Evolutionary conservation across 352 stramenopile species (phyloP).

Genomic region (Phytophthora pistaciae): DNA sequence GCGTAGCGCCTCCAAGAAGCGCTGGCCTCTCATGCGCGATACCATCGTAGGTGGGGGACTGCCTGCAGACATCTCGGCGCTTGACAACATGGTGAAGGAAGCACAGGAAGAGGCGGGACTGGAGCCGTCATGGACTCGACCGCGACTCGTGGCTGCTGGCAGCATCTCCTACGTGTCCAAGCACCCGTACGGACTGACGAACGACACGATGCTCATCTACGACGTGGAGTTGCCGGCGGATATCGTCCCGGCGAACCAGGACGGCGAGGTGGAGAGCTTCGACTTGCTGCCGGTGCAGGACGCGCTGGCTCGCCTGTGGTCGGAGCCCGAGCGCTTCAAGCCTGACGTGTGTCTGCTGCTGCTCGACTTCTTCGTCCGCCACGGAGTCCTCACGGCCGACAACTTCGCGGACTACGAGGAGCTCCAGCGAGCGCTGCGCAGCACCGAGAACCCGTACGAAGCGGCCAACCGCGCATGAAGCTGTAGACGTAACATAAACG

Average conservation of each 20-base stretch:
- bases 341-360: constrained; percentile 75
- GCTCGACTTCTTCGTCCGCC: constrained; percentile 73
- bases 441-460: constrained; percentile 39
- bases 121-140: constrained; percentile 40
- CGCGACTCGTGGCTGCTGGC: constrained; percentile 46
- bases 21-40: constrained; percentile 62
- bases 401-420: constrained; percentile 60
- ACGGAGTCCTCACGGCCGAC: constrained; percentile 69
- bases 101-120: constrained; percentile 69
- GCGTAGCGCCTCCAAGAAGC: constrained; percentile 57
- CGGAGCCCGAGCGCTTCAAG: constrained; percentile 70
- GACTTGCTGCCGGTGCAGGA: constrained; percentile 56
- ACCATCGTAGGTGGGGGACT: constrained; percentile 74
- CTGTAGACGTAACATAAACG: constrained; percentile 6
- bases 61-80: constrained; percentile 50
- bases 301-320: constrained; percentile 44
- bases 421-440: constrained; percentile 45
- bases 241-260: constrained; percentile 52
- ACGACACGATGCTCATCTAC: constrained; percentile 80
- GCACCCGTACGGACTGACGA: constrained; percentile 60
- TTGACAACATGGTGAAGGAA: constrained; percentile 84
- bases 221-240: constrained; percentile 61
- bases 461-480: constrained; percentile 10
- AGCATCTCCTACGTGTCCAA: constrained; percentile 70
- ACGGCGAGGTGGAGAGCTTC: constrained; percentile 75